Evolutionary conservation across 2,329 filamentous ascomycete species (phyloP), one percentile per base, ranked within the genome.

Genomic region (Fusarium concolor): DNA sequence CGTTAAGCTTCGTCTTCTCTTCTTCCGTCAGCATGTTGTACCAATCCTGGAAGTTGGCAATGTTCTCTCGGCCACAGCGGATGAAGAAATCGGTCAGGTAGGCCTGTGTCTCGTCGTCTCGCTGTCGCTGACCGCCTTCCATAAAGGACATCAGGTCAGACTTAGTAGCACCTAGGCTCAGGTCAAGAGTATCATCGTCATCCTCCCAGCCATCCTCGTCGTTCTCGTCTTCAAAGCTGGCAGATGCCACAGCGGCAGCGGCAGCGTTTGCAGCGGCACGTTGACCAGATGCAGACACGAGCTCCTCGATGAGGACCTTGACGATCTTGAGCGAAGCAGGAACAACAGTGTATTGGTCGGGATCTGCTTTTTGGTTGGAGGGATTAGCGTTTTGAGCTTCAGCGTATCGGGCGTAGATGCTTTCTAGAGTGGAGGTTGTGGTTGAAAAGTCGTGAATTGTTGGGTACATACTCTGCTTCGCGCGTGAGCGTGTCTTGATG

Each of bases 401-500:
- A 26, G 56, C 45, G 31, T 62, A 75, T 35, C 62, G 56, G 46
- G 46, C 43, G 64, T 71, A 74, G n/a, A 73, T 62, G 14, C 55
- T 56, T 14, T 67, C 57, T 45, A 71, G 35, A 35, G 67, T 55
- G 15, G 62, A 65, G 47, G 33, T 55, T 59, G 63, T 58, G 37
- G 51, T 67, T 63, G 65, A 61, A 58, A 70, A 58, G 51, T 53
- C 60, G 46, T 50, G 60, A 49, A 56, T 39, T 54, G 58, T 49
- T 64, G 63, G 60, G 65, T 53, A 76, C 85, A 75, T 85, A 93
- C 90, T 95, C 76, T 91, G 87, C 79, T 92, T 94, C 15, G 96
- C 90, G 72, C 94, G 92, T 51, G 94, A 97, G 64, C 96, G 89
- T 20, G 96, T 99, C 89, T 97, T 94, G 79, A 99, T 99, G 65